Percentiles rank a stretch among this genome's conserved stretches.
These are phyloP conservation scores for Fusarium sp. DNA, from an alignment of 2,329 filamentous ascomycete genomes.

Conservation along the genomic window DNA sequence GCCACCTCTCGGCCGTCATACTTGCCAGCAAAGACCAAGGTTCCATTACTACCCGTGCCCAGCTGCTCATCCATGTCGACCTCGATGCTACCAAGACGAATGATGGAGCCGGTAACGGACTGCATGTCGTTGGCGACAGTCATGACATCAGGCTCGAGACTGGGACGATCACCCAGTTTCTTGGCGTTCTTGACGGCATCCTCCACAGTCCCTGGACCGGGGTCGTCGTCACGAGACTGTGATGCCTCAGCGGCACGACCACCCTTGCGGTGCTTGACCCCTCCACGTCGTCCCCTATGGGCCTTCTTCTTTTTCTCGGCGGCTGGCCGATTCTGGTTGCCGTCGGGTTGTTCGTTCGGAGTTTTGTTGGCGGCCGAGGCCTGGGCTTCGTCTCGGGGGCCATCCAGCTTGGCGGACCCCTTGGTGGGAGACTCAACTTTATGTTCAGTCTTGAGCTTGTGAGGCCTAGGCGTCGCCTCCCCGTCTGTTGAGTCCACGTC, in stretches of 20 bases:
- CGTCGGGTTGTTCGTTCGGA: background rate
- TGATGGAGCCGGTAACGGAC: slow-evolving; percentile 68
- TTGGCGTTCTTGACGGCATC: slow-evolving; percentile 71
- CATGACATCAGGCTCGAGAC: slow-evolving; percentile 71
- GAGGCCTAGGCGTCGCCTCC: slow-evolving; percentile 29
- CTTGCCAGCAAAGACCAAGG: slow-evolving; percentile 92
- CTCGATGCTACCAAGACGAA: slow-evolving; percentile 73
- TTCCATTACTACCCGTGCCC: slow-evolving; percentile 93
- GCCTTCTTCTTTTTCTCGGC: slow-evolving; percentile 74
- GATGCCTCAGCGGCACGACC: slow-evolving; percentile 66
- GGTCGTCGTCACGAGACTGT: slow-evolving; percentile 61
- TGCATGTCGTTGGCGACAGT: slow-evolving; percentile 68
- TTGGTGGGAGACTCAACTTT: slow-evolving; percentile 1
- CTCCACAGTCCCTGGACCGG: slow-evolving; percentile 63
- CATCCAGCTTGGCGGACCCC: slow-evolving; percentile 1
- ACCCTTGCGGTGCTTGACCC: slow-evolving; percentile 73
- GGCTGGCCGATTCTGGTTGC: slow-evolving; percentile 19
- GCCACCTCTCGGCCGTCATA: slow-evolving; percentile 95
- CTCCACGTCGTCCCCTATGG: slow-evolving; percentile 78
- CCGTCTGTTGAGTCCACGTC: slow-evolving; percentile 26
- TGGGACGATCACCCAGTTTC: slow-evolving; percentile 64
- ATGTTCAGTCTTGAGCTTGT: slow-evolving; percentile 1
- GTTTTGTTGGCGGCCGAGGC: background rate
- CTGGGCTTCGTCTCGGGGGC: background rate
- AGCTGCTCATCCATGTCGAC: slow-evolving; percentile 73